Evolutionary conservation across 768 basidiomycete species (phyloP).

Genomic region (Lactarius hatsudake): DNA sequence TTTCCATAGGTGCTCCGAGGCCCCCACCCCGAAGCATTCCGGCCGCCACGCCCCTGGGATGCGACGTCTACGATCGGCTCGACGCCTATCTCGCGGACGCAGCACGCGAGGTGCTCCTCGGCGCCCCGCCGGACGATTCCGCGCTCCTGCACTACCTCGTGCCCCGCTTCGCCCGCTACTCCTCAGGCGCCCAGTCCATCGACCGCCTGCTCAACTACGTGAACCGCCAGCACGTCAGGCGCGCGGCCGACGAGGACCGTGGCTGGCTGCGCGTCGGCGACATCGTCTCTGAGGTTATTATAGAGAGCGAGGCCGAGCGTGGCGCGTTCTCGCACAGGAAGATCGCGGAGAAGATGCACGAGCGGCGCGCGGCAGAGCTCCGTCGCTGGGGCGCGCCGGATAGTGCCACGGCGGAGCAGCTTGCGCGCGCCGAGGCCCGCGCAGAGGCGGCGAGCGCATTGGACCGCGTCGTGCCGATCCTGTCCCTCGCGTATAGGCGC

Average conservation of each 20-base stretch:
- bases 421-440: conserved; percentile 60
- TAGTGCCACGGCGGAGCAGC: conserved; percentile 45
- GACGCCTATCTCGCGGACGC: conserved; percentile 66
- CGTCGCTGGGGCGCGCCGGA: conserved; percentile 68
- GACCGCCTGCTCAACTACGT: conserved; percentile 74
- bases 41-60: conserved; percentile 34
- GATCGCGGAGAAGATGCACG: conserved; percentile 54
- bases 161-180: conserved; percentile 68
- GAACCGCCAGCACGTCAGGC: conserved; percentile 69
- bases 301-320: background rate
- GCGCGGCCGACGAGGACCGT: conserved; percentile 72
- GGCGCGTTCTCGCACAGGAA: conserved; percentile 58
- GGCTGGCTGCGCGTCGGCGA: conserved; percentile 74
- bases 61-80: conserved; percentile 68
- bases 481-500: conserved; percentile 63
- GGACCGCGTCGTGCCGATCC: conserved; percentile 64
- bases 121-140: conserved; percentile 44
- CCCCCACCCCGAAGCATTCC: background rate
- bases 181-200: conserved; percentile 62
- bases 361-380: conserved; percentile 59
- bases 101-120: conserved; percentile 12
- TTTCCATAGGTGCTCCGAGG: background rate
- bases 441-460: conserved; percentile 70
- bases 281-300: conserved; percentile 37
- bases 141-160: conserved; percentile 68